Evolutionary conservation across 2,329 filamentous ascomycete genomes (phyloP), one percentile per base, ranked within the genome.

Genomic region (Aspergillus versicolor): DNA sequence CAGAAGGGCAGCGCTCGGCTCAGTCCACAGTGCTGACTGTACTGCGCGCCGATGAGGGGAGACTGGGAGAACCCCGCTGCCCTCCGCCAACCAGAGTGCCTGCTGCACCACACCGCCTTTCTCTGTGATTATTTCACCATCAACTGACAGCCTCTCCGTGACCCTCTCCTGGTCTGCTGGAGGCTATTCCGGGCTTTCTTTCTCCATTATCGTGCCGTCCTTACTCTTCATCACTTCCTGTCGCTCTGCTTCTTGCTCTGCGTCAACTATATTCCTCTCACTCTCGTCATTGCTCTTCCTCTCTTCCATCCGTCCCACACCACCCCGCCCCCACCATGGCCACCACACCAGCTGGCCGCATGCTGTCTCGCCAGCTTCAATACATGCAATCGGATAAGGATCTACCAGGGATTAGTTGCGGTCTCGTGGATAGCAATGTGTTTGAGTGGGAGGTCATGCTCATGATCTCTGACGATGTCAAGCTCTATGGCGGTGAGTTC

Each of bases 371-470:
- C 56, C 93, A 97, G 77, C 85, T 97, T 63, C 96, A 96, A 79
- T 88, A 95, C 73, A 97, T 99, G 86, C 91, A 96, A 77, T 86
- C 84, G 22, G 88, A 91, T 73, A 93, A 92, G 72, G 92, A 96
- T 75, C 89, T 97, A 46, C 91, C 91, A 0, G 94, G 93, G 52
- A 96, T 97, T 70, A 97, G 92, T 61, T 96, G 91, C 68, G 94
- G 94, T 0, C 80, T 99, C 43, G 87, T 92, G 52, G 87, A 88
- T 68, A 90, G 89, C 73, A 89, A 96, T 72, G 87, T 97, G 9
- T 97, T 97, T 65, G 90, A 96, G 79, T 99, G 94, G 94, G 92
- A 97, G 75, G 92, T 97, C 19, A 96, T 97, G 90, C 85, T 99
- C 60, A 97, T 99, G 93, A 93, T 97, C 64, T 91, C 86, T 61